Evolutionary conservation across 2,329 filamentous ascomycete species (phyloP), one percentile per base, ranked within the genome.

Genomic region (Phaeophleospora eucalypticola): DNA sequence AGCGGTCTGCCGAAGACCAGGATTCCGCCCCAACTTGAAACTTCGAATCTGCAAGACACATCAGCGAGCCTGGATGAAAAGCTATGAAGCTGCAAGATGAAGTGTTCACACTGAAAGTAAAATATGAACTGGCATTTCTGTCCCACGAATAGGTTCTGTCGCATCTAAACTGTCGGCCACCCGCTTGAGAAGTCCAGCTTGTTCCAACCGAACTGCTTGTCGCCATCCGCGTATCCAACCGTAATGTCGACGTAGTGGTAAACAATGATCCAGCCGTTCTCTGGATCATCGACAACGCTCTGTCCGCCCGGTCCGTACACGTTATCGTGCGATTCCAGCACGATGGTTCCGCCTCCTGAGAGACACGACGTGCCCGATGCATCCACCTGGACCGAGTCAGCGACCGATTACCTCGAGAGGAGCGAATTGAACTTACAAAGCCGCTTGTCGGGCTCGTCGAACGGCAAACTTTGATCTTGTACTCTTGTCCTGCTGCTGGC

Each of bases 301-400:
- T 86, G 81, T 32, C 82, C 82, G 51, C 83, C 83, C 14, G 83
- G 82, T n/a, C 78, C 82, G 55, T 85, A 86, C 0, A 84, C 73
- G 19, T 66, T 76, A 4, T 67, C 78, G 54, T 86, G 81, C 12
- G 73, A 79, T 52, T 75, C 73, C 0, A 86, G 69, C 0, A 87
- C 76, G 3, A 78, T 68, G 0, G 78, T 82, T 1, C 83, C 83
- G 7, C 83, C 82, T 36, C 76, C 75, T 6, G 68, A 58, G 0
- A 69, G 74, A 60, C 82, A 85, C 24, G 70, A 66, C 14, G 60
- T 67, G 1, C 82, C 81, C 41, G 59, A 61, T 45, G 73, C 66
- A 57, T 86, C 83, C 19, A 75, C 58, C 58, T 61, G 32, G 4
- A 27, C 10, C 3, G 4, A 8, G 20, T 46, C n/a, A 45, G 45